A percentile compares a stretch with the other conserved stretches of the same genome.
phyloP scores from a whole-genome alignment of 306 rosid species.

The Cicer chorassanicum region DNA sequence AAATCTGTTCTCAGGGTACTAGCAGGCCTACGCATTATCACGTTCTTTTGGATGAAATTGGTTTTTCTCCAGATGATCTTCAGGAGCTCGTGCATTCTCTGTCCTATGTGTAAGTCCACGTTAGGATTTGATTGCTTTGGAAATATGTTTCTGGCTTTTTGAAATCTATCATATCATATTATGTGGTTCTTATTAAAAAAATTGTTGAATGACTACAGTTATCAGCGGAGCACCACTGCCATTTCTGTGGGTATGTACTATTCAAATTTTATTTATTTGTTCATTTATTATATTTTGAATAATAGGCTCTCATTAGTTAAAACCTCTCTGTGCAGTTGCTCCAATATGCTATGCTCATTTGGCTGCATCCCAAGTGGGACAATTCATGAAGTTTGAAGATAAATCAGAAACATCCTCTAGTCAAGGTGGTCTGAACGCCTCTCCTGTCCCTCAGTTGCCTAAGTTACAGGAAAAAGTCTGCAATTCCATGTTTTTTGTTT shows the following conservation, averaged over 20 bases:
- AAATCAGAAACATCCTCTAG: constrained; percentile 82
- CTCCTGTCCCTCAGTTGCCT: constrained; percentile 81
- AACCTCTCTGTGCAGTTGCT: constrained; percentile 67
- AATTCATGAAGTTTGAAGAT: constrained; percentile 81
- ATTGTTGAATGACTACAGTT: constrained; percentile 52
- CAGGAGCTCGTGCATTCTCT: constrained; percentile 92
- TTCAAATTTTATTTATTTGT: background rate
- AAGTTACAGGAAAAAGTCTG: constrained; percentile 57
- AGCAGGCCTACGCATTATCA: constrained; percentile 93
- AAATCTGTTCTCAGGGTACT: constrained; percentile 65
- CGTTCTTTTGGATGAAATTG: constrained; percentile 76
- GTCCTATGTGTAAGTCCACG: constrained; percentile 84
- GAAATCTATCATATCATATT: background rate
- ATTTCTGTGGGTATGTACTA: constrained; percentile 75
- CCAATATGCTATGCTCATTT: constrained; percentile 91
- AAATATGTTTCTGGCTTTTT: background rate
- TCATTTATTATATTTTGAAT: background rate
- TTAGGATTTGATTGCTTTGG: background rate
- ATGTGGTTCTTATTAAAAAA: background rate
- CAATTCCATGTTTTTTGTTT: constrained; percentile 63
- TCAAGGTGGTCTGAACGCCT: constrained; percentile 64
- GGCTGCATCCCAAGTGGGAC: constrained; percentile 81
- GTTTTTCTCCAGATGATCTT: constrained; percentile 85
- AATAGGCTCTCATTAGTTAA: background rate
- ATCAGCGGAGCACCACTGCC: constrained; percentile 95